Conservation (phyloP, 768 basidiomycete genomes). For the Boletus reticulatus region DNA sequence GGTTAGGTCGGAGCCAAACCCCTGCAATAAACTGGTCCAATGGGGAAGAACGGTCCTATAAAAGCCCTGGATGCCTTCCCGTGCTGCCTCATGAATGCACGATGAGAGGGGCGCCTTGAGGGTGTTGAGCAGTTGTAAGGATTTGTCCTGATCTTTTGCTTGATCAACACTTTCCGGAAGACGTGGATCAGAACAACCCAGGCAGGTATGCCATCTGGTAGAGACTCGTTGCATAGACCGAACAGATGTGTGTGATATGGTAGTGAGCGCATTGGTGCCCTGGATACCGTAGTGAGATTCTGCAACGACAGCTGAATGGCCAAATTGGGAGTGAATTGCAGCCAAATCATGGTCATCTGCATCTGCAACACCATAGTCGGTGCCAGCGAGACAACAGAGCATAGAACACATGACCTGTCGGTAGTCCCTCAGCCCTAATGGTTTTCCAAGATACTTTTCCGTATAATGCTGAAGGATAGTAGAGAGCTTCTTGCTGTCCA, state of each 20-base stretch:
- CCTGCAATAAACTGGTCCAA: slow-evolving; percentile 1
- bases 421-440: neutral
- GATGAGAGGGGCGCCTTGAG: neutral
- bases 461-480: neutral
- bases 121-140: neutral
- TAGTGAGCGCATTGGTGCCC: neutral
- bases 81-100: neutral
- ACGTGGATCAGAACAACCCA: neutral
- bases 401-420: neutral
- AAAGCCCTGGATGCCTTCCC: neutral
- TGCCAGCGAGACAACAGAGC: neutral
- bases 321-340: neutral
- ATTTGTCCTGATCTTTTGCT: neutral
- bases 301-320: neutral
- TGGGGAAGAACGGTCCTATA: neutral
- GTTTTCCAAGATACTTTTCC: neutral
- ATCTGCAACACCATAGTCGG: neutral
- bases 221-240: slow-evolving; percentile 1
- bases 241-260: neutral
- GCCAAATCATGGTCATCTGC: neutral
- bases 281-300: slow-evolving; percentile 3
- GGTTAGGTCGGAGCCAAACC: neutral
- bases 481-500: neutral
- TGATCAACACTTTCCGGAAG: too few species aligned
- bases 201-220: neutral